Evolutionary conservation across 371 early-diverging fungal species (phyloP).

Genomic region (Rhizopus sp.): DNA sequence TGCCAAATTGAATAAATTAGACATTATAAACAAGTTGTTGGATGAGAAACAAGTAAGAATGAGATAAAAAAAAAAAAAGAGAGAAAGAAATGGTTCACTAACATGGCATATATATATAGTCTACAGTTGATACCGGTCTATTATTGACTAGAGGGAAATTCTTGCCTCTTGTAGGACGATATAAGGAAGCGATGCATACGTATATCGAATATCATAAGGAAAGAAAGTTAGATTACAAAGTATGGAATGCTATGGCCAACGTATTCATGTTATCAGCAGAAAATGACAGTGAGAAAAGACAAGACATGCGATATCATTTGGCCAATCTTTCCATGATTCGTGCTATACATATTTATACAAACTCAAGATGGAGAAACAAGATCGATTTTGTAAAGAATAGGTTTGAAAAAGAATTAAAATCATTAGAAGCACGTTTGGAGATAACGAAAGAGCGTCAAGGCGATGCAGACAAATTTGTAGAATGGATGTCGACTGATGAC

Average conservation of each 20-base stretch:
- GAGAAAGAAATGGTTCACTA: background rate
- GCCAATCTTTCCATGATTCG: constrained; percentile 39
- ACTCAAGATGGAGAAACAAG: constrained; percentile 33
- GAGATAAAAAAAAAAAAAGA: background rate
- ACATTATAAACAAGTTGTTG: constrained; percentile 31
- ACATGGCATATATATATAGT: constrained; percentile 17
- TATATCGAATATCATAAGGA: constrained; percentile 35
- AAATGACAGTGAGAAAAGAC: background rate
- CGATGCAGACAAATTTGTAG: constrained; percentile 26
- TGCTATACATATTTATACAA: constrained; percentile 37
- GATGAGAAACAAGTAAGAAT: constrained; percentile 33
- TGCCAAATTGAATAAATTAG: constrained; percentile 26
- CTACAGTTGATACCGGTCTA: constrained; percentile 35
- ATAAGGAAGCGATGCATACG: constrained; percentile 32
- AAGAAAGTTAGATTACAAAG: constrained; percentile 40
- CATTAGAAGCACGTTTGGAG: constrained; percentile 12
- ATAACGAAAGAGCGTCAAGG: constrained; percentile 22
- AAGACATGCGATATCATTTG: constrained; percentile 33
- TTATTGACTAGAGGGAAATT: constrained; percentile 33
- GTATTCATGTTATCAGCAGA: constrained; percentile 21
- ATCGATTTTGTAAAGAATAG: constrained; percentile 33
- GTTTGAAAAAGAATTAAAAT: constrained; percentile 31
- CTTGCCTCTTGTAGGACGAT: constrained; percentile 36
- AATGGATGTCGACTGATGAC: constrained; percentile 29
- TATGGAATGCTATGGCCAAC: constrained; percentile 33